These are phyloP conservation scores for Xylaria sp. DNA, from an alignment of 2,329 filamentous ascomycete species.

Conservation along the genomic window DNA sequence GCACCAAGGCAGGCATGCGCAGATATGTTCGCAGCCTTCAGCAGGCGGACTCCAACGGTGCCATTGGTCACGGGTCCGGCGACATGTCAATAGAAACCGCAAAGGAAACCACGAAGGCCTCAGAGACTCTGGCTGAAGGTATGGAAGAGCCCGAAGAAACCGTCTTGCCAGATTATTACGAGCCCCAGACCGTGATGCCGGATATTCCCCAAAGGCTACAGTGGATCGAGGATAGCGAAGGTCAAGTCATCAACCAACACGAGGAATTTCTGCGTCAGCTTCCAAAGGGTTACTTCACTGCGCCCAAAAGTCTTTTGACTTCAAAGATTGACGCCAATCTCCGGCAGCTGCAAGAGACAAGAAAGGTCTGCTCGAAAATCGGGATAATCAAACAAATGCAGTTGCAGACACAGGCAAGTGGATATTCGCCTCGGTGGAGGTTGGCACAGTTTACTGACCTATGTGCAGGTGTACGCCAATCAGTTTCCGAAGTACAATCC, in stretches of 20 bases:
- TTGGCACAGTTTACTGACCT: slow-evolving; percentile 24
- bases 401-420: slow-evolving; percentile 79
- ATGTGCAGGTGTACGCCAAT: slow-evolving; percentile 78
- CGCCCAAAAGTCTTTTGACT: slow-evolving; percentile 67
- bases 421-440: neutral
- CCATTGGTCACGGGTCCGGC: slow-evolving; percentile 33
- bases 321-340: slow-evolving; percentile 87
- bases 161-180: slow-evolving; percentile 91
- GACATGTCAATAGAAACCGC: slow-evolving; percentile 45
- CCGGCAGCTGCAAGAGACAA: slow-evolving; percentile 90
- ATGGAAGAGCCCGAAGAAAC: slow-evolving; percentile 84
- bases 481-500: slow-evolving; percentile 96
- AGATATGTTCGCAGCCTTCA: slow-evolving; percentile 77
- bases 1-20: slow-evolving; percentile 84
- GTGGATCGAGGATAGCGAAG: slow-evolving; percentile 87
- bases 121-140: slow-evolving; percentile 86
- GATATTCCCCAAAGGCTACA: slow-evolving; percentile 72
- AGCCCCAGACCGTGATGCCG: slow-evolving; percentile 77
- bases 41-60: slow-evolving; percentile 52
- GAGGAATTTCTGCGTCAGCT: slow-evolving; percentile 79
- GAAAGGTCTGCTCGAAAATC: slow-evolving; percentile 94
- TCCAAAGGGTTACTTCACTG: slow-evolving; percentile 66
- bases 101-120: slow-evolving; percentile 44
- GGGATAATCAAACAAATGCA: slow-evolving; percentile 99
- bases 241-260: slow-evolving; percentile 79